A percentile compares a stretch with the other conserved stretches of the same genome.
Conservation (phyloP, 306 rosid species). For the Sechiopsis laciniata region DNA sequence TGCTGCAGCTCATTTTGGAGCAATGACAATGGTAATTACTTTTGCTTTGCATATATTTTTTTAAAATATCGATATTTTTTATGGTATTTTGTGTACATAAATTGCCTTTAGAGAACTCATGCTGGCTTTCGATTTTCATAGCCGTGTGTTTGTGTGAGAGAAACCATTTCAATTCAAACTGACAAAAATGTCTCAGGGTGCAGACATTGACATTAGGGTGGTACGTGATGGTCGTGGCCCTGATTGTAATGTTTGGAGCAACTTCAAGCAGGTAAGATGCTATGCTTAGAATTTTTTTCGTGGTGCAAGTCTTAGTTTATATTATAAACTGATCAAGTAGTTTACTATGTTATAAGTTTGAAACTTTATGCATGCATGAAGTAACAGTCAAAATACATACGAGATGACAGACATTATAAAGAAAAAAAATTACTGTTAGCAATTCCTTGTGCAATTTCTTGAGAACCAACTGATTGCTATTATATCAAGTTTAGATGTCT, state of each 20-base stretch:
- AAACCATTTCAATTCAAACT: conserved; percentile 25
- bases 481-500: not conserved
- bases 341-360: not conserved
- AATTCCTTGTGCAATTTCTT: not conserved
- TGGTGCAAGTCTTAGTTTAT: not conserved
- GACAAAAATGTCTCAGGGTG: conserved; percentile 63
- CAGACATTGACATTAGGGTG: conserved; percentile 96
- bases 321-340: not conserved
- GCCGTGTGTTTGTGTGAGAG: not conserved
- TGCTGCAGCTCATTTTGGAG: conserved; percentile 92
- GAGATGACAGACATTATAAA: not conserved
- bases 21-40: conserved; percentile 78
- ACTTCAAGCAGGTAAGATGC: conserved; percentile 74
- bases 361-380: conserved; percentile 1
- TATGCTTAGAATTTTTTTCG: conserved; percentile 18
- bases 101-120: not conserved
- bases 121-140: not conserved
- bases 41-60: not conserved
- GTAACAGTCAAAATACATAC: not conserved
- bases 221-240: conserved; percentile 99
- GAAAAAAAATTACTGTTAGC: not conserved
- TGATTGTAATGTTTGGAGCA: conserved; percentile 93
- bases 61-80: not conserved
- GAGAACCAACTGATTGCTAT: not conserved
- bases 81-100: not conserved